These are phyloP conservation scores for Simmondsia chinensis DNA, from an alignment of 148 eudicot species.

Conservation along the genomic window DNA sequence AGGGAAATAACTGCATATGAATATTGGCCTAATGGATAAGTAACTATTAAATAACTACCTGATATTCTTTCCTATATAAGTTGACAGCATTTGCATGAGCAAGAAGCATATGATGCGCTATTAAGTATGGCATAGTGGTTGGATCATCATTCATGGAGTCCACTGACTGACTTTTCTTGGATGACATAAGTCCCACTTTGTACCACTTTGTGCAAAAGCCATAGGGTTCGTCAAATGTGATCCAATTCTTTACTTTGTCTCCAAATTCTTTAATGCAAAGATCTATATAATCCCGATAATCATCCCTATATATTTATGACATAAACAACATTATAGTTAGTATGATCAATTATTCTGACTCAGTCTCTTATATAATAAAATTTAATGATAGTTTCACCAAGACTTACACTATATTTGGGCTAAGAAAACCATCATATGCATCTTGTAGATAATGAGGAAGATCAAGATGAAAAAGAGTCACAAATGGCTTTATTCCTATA, in stretches of 20 bases:
- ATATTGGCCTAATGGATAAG: no score
- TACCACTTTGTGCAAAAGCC: constrained; percentile 7
- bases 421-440: constrained; percentile 21
- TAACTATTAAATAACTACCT: constrained; percentile 16
- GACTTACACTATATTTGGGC: constrained; percentile 34
- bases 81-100: constrained; percentile 24
- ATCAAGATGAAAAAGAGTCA: constrained; percentile 20
- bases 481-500: constrained; percentile 19
- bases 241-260: constrained; percentile 29
- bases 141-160: constrained; percentile 15
- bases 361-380: no score
- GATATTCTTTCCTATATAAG: constrained; percentile 19
- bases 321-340: no score
- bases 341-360: no score
- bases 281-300: constrained; percentile 18
- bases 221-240: constrained; percentile 30
- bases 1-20: no score
- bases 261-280: constrained; percentile 24
- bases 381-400: no score
- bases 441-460: constrained; percentile 20
- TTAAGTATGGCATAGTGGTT: constrained; percentile 21
- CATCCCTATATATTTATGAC: constrained; percentile 18
- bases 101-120: constrained; percentile 20
- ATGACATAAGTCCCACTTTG: constrained; percentile 4
- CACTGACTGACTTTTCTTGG: constrained; percentile 12